Evolutionary conservation across 192 early-diverging fungal species (phyloP), one percentile per base, ranked within the genome.

Genomic region (Backusella australiensis): DNA sequence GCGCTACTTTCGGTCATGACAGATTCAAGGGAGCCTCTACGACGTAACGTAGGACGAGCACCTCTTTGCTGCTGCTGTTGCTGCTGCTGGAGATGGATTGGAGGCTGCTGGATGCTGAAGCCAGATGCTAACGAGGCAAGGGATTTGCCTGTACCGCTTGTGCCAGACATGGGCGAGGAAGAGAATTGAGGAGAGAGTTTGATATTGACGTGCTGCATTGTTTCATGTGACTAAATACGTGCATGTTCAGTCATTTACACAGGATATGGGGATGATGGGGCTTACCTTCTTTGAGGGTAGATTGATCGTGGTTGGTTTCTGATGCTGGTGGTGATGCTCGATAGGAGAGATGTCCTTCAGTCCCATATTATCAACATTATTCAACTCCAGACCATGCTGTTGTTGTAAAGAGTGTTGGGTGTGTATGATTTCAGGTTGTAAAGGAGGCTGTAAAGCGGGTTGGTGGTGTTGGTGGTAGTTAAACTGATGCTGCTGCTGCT

Each of bases 21-120:
- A 6, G 82, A 83, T 71, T 80, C 78, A 1, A 80, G 8, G 15
- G 82, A 83, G 3, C 76, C 79, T 32, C 75, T 69, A 59, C 81
- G 69, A 8, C 80, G 67, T 26, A 82, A 39, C 1, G 38, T 34
- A 34, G 38, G 67, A 19, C 34, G 38, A 8, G 46, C 34, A 15
- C 34, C 14, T 35, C 66, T 35, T 17, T 67, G 66, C 17, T 35
- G 29, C 12, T 67, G 66, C 23, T 67, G 66, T 0, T 49, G 42
- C 3, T 44, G 42, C 1, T 44, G 73, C 0, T 15, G 69, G 3
- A 36, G 56, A 8, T 35, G 59, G n/a, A 70, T 4, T 23, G 72
- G 76, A 12, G 72, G 67, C 14, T 32, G 56, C 32, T 73, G 72
- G 7, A 77, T 66, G 46, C 36, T 59, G 3, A 77, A 26, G 0